Conservation (phyloP, 805 yeast genomes). For the Suhomyces emberorum region DNA sequence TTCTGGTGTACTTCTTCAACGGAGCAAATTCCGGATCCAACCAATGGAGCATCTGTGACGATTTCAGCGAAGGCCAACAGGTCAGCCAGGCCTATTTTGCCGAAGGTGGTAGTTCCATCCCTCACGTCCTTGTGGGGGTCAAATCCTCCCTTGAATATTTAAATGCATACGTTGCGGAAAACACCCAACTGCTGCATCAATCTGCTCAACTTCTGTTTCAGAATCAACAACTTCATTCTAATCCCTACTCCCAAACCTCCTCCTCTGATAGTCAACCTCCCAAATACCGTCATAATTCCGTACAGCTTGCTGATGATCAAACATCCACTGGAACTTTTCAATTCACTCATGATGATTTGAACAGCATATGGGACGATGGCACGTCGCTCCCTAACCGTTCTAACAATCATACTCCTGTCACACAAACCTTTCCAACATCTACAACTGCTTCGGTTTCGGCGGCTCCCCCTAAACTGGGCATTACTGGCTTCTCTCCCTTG, state of each 20-base stretch:
- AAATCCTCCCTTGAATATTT: constrained; percentile 49
- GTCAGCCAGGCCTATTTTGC: constrained; percentile 63
- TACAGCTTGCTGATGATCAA: constrained; percentile 4
- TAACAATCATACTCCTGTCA: constrained; percentile 7
- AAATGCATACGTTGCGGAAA: constrained; percentile 51
- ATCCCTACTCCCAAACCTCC: constrained; percentile 6
- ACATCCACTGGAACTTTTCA: constrained; percentile 8
- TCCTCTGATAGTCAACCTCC: constrained; percentile 3
- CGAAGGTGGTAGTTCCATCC: constrained; percentile 58
- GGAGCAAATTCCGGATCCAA: constrained; percentile 51
- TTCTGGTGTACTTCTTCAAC: constrained; percentile 70
- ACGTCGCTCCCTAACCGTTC: constrained; percentile 5
- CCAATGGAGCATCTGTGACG: constrained; percentile 81
- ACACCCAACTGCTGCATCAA: constrained; percentile 16
- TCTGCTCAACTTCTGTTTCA: constrained; percentile 2
- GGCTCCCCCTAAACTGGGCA: constrained; percentile 2
- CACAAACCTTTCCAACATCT: neutral
- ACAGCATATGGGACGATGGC: constrained; percentile 11
- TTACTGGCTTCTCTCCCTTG: constrained; percentile 6
- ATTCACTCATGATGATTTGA: constrained; percentile 11
- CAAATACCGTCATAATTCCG: constrained; percentile 5
- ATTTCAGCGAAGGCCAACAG: constrained; percentile 80
- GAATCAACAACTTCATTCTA: constrained; percentile 1
- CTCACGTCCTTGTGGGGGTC: constrained; percentile 66
- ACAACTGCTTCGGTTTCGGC: constrained; percentile 5